phyloP scores from a whole-genome alignment of 2,329 filamentous ascomycete species.

The Alternaria ethzedia region DNA sequence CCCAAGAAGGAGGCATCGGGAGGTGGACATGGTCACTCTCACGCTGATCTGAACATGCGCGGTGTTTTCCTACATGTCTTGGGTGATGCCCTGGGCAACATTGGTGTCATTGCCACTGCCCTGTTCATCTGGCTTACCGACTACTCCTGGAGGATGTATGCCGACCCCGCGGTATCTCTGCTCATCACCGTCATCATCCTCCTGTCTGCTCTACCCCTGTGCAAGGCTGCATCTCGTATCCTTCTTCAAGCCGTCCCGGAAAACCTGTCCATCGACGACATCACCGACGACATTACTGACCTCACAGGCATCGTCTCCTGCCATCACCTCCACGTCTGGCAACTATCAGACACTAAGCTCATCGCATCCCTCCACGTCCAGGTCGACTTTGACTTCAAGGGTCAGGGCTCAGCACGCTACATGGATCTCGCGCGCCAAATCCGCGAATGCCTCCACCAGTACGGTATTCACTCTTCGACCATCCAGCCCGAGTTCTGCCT shows the following conservation, averaged over 20 bases:
- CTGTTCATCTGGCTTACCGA: slow-evolving; percentile 90
- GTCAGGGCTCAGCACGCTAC: slow-evolving; percentile 77
- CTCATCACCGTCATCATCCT: slow-evolving; percentile 84
- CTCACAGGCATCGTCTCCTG: slow-evolving; percentile 87
- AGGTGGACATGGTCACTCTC: slow-evolving; percentile 74
- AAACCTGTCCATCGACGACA: slow-evolving; percentile 85
- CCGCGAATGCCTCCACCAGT: slow-evolving; percentile 87
- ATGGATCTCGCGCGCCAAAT: slow-evolving; percentile 88
- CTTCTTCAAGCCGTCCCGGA: slow-evolving; percentile 92
- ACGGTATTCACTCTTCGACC: slow-evolving; percentile 95
- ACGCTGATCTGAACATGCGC: slow-evolving; percentile 94
- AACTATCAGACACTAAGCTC: slow-evolving; percentile 91
- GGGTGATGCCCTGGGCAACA: slow-evolving; percentile 83
- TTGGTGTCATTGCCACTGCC: slow-evolving; percentile 83
- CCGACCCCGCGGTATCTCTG: slow-evolving; percentile 89
- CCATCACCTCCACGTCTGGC: slow-evolving; percentile 98
- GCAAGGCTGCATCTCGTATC: slow-evolving; percentile 81
- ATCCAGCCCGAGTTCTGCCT: slow-evolving; percentile 87
- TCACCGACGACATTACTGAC: slow-evolving; percentile 86
- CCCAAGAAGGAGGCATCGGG: slow-evolving; percentile 67
- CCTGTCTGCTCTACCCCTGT: slow-evolving; percentile 77
- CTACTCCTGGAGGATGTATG: slow-evolving; percentile 82
- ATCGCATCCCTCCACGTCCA: slow-evolving; percentile 94
- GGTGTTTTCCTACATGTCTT: slow-evolving; percentile 73
- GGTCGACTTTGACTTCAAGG: slow-evolving; percentile 86